A percentile compares a stretch with the other conserved stretches of the same genome.
phyloP scores from a whole-genome alignment of 139 green algal species.

The Picochlorum sp. region DNA sequence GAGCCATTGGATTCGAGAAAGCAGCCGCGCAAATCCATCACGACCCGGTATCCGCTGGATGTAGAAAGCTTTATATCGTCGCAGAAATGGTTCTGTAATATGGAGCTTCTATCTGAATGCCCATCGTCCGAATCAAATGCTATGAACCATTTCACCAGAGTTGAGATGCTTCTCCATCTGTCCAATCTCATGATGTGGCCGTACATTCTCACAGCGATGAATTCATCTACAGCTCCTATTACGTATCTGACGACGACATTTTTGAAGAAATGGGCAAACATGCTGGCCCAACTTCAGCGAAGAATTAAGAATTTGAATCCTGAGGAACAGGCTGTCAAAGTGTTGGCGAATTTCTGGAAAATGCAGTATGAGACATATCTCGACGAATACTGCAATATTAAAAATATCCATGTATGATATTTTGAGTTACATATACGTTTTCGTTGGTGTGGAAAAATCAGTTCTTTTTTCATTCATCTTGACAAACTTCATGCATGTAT shows the following conservation, averaged over 20 bases:
- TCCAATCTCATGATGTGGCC: constrained; percentile 13
- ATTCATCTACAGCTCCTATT: background rate
- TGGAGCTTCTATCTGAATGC: background rate
- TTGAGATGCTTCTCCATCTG: constrained; percentile 10
- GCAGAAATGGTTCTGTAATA: constrained; percentile 4
- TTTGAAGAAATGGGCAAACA: background rate
- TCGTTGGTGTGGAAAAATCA: too few species aligned
- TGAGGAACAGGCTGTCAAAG: constrained; percentile 13
- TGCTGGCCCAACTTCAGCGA: background rate
- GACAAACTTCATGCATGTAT: too few species aligned
- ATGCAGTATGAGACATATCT: constrained; percentile 4
- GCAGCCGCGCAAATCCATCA: background rate
- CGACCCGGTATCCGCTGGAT: background rate
- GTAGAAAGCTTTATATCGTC: background rate
- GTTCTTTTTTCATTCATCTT: too few species aligned
- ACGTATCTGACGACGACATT: background rate
- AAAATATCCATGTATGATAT: too few species aligned
- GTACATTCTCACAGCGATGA: background rate
- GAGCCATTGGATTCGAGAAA: background rate
- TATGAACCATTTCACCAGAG: background rate
- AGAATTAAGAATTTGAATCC: constrained; percentile 7
- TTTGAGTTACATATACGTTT: too few species aligned
- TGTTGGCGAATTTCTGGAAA: constrained; percentile 3
- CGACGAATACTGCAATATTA: background rate
- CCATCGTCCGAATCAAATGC: background rate